Evolutionary conservation across 768 basidiomycete species (phyloP), one percentile per base, ranked within the genome.

Genomic region (Porpolomopsis calyptriformis): DNA sequence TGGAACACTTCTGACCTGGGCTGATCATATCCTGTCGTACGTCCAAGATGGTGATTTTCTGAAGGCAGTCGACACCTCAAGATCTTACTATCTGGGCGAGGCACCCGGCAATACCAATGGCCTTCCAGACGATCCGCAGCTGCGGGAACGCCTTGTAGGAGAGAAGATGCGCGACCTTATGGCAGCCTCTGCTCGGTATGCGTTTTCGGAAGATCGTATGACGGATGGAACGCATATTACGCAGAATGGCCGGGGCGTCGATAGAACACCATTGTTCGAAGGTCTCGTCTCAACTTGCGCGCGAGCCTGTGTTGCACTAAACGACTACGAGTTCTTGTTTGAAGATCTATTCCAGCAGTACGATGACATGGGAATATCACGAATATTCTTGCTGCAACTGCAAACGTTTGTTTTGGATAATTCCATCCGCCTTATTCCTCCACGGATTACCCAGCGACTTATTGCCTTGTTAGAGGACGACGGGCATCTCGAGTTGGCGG

Each of bases 131-230:
- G 75, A 81, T 37, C 64, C 67, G 2, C 57, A 63, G n/a, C 68
- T 72, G 35, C 74, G 85, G 19, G 74, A 73, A 53, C 62, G 63
- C 22, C 66, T 88, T 25, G 78, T 96, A 33, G 85, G 84, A 2
- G 71, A 75, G 43, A 84, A 85, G 56, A 71, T 97, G 48, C 73
- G 72, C 27, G 86, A 85, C 48, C 71, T 99, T 24, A 85, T 99
- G 82, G 65, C 69, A 9, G 91, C 96, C 2, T 96, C 96, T 1
- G 71, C 85, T 34, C 77, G 72, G 16, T 98, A 93, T 61, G 80
- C 85, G 1, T 99, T 99, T 62, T 93, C 94, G 2, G 89, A 96
- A 56, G 91, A 98, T 11, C 82, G 96, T 20, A 82, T 98, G 78
- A 81, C 73, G 19, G 96, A 98, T 60, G 76, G 73, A 33, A 94